Evolutionary conservation across 345 rosid species (phyloP).

Genomic region (Euphorbia lathyris): DNA sequence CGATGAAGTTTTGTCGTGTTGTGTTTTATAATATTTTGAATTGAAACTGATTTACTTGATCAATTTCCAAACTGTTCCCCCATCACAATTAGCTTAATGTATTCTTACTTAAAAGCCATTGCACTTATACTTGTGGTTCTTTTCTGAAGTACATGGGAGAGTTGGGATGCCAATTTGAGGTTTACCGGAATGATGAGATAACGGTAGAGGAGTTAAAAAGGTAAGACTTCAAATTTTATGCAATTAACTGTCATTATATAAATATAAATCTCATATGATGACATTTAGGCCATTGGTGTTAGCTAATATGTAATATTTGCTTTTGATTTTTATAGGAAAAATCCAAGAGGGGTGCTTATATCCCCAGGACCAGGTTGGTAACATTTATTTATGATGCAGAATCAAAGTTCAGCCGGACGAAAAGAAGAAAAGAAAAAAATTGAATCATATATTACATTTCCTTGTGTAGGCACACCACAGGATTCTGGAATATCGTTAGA

Average conservation of each 20-base stretch:
- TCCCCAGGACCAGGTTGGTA: no score
- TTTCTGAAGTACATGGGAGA: conserved; percentile 95
- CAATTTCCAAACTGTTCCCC: not conserved
- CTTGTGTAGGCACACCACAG: conserved; percentile 64
- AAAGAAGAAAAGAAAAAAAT: not conserved
- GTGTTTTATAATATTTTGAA: not conserved
- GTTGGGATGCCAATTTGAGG: conserved; percentile 78
- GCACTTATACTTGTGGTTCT: conserved; percentile 13
- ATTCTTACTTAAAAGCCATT: not conserved
- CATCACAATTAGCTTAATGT: not conserved
- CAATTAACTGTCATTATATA: no score
- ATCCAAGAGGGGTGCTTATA: no score
- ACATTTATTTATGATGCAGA: no score
- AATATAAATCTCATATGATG: not conserved
- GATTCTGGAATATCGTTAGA: conserved; percentile 99
- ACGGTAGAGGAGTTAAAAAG: conserved; percentile 79
- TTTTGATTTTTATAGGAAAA: conserved; percentile 29
- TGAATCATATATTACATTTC: not conserved
- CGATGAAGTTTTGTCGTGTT: not conserved
- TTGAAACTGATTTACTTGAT: conserved; percentile 5
- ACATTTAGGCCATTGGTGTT: not conserved
- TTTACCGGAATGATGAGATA: conserved; percentile 86
- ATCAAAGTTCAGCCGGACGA: no score
- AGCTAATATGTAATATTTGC: not conserved
- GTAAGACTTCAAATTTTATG: conserved; percentile 35